Evolutionary conservation across 1,284 basidiomycete species (phyloP).

Genomic region (Chalciporus sp.): DNA sequence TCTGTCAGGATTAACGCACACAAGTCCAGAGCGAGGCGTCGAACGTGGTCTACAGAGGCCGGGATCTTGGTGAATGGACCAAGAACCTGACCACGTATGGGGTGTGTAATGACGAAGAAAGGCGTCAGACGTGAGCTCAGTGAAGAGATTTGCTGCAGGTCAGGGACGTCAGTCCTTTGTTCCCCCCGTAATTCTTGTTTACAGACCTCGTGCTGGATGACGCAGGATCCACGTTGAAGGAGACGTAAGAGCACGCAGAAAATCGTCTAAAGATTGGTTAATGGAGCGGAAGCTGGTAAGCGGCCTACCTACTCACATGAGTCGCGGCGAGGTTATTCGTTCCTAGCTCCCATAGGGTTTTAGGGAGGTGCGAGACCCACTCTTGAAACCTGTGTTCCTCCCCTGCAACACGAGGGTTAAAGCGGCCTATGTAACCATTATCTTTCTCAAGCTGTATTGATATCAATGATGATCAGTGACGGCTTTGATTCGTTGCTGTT

Average conservation of each 20-base stretch:
- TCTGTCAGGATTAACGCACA: slow-evolving; percentile 36
- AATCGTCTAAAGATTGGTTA: slow-evolving; percentile 47
- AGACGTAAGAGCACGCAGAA: slow-evolving; percentile 64
- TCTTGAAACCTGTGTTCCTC: slow-evolving; percentile 49
- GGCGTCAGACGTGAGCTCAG: slow-evolving; percentile 67
- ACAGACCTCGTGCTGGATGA: slow-evolving; percentile 48
- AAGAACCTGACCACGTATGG: slow-evolving; percentile 63
- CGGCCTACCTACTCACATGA: slow-evolving; percentile 48
- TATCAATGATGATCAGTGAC: slow-evolving; percentile 2
- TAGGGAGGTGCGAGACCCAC: slow-evolving; percentile 74
- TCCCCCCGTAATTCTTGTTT: slow-evolving; percentile 12
- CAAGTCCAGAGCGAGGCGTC: slow-evolving; percentile 53
- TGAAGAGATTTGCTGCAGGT: slow-evolving; percentile 26
- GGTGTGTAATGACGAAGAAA: slow-evolving; percentile 77
- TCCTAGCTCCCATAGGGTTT: slow-evolving; percentile 83
- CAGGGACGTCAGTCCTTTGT: slow-evolving; percentile 15
- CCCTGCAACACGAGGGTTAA: slow-evolving; percentile 40
- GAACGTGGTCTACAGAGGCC: slow-evolving; percentile 29
- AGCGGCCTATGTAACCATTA: slow-evolving; percentile 53
- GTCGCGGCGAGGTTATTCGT: slow-evolving; percentile 54
- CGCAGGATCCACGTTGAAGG: slow-evolving; percentile 54
- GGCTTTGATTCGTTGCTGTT: neutral
- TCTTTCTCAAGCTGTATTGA: slow-evolving; percentile 61
- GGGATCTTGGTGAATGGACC: slow-evolving; percentile 78
- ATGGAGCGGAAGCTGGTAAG: slow-evolving; percentile 9